A percentile compares a stretch with the other conserved stretches of the same genome.
Evolutionary conservation across 148 eudicot species (phyloP).

Genomic region (Rhododendron mucronatum): DNA sequence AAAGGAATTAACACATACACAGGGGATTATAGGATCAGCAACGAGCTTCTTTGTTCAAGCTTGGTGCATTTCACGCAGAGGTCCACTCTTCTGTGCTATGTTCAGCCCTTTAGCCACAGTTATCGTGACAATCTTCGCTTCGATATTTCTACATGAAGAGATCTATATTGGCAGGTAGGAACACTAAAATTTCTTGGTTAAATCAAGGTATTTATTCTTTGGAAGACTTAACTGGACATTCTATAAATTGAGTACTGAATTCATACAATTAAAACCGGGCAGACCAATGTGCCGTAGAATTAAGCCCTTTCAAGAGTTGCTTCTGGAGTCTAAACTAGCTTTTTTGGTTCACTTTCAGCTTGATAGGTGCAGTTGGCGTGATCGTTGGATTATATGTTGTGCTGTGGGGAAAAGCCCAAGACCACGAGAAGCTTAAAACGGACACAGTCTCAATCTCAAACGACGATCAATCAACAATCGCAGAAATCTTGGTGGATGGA

Average conservation of each 20-base stretch:
- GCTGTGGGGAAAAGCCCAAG: constrained; percentile 72
- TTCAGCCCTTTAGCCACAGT: constrained; percentile 69
- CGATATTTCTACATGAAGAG: constrained; percentile 54
- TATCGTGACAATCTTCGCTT: constrained; percentile 48
- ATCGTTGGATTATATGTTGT: constrained; percentile 64
- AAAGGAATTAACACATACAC: neutral
- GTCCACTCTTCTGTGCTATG: constrained; percentile 78
- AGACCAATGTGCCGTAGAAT: neutral
- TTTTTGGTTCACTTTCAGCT: constrained; percentile 27
- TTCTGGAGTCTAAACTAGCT: neutral
- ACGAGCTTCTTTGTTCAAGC: constrained; percentile 61
- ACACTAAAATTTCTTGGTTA: neutral
- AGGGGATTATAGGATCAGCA: constrained; percentile 60
- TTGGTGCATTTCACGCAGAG: constrained; percentile 64
- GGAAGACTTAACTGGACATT: neutral
- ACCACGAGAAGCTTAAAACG: constrained; percentile 20
- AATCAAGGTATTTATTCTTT: too few species aligned
- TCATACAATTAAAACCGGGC: neutral
- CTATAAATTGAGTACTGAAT: neutral
- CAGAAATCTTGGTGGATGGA: constrained; percentile 18
- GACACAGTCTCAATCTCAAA: constrained; percentile 1
- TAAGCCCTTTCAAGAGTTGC: neutral
- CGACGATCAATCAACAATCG: constrained; percentile 9
- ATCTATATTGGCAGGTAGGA: constrained; percentile 61
- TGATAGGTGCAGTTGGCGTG: constrained; percentile 46